Conservation (phyloP, 2,329 filamentous ascomycete genomes). For the Teratosphaeria pseudoeucalypti region DNA sequence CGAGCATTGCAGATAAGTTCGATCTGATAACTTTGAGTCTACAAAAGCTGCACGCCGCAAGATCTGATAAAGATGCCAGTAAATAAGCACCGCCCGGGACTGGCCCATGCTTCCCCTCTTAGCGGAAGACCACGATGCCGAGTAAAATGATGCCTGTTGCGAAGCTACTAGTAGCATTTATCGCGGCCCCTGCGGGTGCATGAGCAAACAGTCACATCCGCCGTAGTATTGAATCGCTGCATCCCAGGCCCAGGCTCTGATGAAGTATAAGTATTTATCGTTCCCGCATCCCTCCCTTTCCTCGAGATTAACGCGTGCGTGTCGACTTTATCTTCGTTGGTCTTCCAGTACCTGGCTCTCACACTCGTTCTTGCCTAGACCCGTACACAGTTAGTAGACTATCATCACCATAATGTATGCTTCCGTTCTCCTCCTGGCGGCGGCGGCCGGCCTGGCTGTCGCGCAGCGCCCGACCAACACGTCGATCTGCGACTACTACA, state of each 20-base stretch:
- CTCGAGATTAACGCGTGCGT: neutral
- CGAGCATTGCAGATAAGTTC: neutral
- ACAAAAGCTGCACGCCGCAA: neutral
- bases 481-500: conserved; percentile 55
- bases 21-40: too few relatives aligned
- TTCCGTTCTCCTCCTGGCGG: neutral
- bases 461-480: conserved; percentile 20
- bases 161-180: neutral
- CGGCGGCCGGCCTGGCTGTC: neutral
- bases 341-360: neutral
- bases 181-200: neutral
- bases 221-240: neutral
- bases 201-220: neutral
- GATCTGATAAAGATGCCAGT: neutral
- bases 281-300: neutral
- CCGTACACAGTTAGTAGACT: neutral
- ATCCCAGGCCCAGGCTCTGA: neutral
- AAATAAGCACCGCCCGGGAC: neutral
- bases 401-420: neutral
- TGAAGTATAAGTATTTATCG: neutral
- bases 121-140: neutral
- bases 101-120: neutral
- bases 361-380: neutral
- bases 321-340: neutral
- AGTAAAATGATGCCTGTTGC: neutral